Percentiles rank a stretch among this genome's conserved stretches.
These are phyloP conservation scores for Lactarius pseudohatsudake DNA, from an alignment of 768 basidiomycete species.

Conservation along the genomic window DNA sequence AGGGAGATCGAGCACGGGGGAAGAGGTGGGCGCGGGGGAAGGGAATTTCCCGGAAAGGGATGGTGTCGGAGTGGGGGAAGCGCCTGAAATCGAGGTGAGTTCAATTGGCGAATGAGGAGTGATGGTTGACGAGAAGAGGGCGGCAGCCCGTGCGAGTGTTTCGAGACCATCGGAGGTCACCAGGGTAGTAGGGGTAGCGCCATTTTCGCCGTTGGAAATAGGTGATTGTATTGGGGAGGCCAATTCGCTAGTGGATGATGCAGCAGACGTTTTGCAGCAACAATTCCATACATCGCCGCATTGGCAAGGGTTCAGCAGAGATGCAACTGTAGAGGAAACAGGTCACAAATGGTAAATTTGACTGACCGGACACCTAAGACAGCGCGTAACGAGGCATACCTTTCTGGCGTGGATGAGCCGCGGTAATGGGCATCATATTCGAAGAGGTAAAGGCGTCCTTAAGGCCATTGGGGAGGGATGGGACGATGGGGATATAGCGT, in stretches of 20 bases:
- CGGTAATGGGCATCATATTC: constrained; percentile 3
- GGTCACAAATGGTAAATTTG: background rate
- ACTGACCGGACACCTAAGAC: background rate
- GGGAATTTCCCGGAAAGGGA: background rate
- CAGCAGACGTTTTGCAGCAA: constrained; percentile 12
- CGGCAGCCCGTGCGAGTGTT: constrained; percentile 28
- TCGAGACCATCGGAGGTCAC: constrained; percentile 18
- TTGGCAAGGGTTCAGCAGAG: constrained; percentile 28
- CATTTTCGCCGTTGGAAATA: constrained; percentile 13
- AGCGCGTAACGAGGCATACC: constrained; percentile 8
- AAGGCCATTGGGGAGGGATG: constrained; percentile 29
- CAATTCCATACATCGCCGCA: constrained; percentile 27
- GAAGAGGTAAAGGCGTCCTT: constrained; percentile 23
- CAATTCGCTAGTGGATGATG: constrained; percentile 7
- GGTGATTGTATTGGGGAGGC: background rate
- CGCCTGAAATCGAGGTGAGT: background rate
- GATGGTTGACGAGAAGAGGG: constrained; percentile 16
- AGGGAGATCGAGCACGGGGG: constrained; percentile 27
- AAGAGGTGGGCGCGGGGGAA: background rate
- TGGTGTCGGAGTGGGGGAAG: background rate
- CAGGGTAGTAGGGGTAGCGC: background rate
- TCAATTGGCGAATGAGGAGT: constrained; percentile 1
- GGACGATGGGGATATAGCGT: constrained; percentile 30
- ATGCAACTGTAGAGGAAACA: constrained; percentile 19
- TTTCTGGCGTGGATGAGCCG: constrained; percentile 28